A percentile compares a stretch with the other conserved stretches of the same genome.
Evolutionary conservation across 2,329 filamentous ascomycete genomes (phyloP).

Genomic region (Arthrobotrys conoides): DNA sequence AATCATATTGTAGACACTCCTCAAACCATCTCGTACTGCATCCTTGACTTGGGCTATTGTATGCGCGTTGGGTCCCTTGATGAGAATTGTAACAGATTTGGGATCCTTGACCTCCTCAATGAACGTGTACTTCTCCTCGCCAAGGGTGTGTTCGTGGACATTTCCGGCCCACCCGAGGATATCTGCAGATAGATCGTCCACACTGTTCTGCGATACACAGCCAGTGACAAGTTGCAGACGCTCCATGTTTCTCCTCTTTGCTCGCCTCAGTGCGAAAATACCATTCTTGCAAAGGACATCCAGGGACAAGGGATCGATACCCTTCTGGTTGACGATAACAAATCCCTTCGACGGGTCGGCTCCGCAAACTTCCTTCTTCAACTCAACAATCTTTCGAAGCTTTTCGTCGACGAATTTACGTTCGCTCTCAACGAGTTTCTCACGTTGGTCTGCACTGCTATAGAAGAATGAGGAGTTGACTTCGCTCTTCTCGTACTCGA

Average conservation of each 20-base stretch:
- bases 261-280: conserved; percentile 91
- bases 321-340: conserved; percentile 99
- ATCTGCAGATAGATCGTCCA: conserved; percentile 89
- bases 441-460: conserved; percentile 93
- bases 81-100: conserved; percentile 96
- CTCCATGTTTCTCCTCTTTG: conserved; percentile 99
- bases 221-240: conserved; percentile 94
- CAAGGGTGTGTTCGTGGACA: conserved; percentile 96
- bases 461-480: conserved; percentile 99
- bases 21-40: conserved; percentile 91
- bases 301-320: conserved; percentile 94
- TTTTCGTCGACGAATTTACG: conserved; percentile 96
- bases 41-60: conserved; percentile 98
- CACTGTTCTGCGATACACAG: conserved; percentile 92
- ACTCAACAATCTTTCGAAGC: conserved; percentile 94
- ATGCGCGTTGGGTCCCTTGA: conserved; percentile 95
- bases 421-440: conserved; percentile 98
- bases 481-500: conserved; percentile 99
- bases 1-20: conserved; percentile 99
- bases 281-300: conserved; percentile 98
- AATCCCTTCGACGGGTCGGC: conserved; percentile 94
- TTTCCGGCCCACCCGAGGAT: conserved; percentile 94
- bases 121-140: conserved; percentile 99
- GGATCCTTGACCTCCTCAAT: conserved; percentile 98
- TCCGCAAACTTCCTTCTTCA: conserved; percentile 98